phyloP scores from a whole-genome alignment of 2,329 filamentous ascomycete species.

The Knufia petricola region DNA sequence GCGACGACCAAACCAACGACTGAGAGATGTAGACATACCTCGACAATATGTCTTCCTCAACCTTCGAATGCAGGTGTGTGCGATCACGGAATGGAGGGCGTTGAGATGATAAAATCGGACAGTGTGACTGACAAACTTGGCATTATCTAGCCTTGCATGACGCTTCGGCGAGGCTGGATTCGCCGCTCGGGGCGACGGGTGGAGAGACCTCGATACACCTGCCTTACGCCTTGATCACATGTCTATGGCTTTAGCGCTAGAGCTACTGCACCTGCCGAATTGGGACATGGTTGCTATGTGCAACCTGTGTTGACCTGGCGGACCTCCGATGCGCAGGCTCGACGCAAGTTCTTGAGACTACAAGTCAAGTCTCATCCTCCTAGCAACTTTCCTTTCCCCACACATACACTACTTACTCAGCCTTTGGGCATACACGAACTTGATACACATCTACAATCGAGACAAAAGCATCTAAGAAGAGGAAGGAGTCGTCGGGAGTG shows the following conservation, averaged over 20 bases:
- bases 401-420: slow-evolving; percentile 1
- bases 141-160: neutral
- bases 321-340: neutral
- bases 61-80: slow-evolving; percentile 30
- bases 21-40: slow-evolving; percentile 37
- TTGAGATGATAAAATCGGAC: too few species aligned
- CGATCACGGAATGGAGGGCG: too few species aligned
- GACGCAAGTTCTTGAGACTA: neutral
- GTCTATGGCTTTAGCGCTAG: neutral
- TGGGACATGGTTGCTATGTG: neutral
- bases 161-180: neutral
- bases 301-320: neutral
- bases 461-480: slow-evolving; percentile 1
- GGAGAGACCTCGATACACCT: too few species aligned
- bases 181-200: too few species aligned
- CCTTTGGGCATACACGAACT: slow-evolving; percentile 4
- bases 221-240: too few species aligned
- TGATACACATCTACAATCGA: neutral
- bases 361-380: slow-evolving; percentile 7
- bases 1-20: neutral
- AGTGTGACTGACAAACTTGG: neutral
- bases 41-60: slow-evolving; percentile 55
- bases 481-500: neutral
- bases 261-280: neutral
- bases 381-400: slow-evolving; percentile 9